phyloP scores from a whole-genome alignment of 1,284 basidiomycete genomes.

The Lentinula novae-zelandiae region DNA sequence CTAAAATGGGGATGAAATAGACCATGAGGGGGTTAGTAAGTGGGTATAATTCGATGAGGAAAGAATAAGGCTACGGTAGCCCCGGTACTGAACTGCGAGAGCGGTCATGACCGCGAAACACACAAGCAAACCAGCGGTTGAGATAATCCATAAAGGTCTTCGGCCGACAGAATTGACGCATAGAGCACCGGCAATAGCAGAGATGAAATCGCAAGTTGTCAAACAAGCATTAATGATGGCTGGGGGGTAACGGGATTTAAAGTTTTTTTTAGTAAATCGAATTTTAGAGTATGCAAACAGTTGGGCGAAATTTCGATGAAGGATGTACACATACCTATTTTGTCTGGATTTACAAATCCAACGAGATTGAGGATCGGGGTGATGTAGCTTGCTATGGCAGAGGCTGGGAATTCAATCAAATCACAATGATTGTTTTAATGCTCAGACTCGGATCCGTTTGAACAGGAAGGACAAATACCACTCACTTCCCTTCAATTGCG shows the following conservation, averaged over 20 bases:
- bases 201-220: constrained; percentile 11
- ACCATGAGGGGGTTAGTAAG: neutral
- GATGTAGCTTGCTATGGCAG: constrained; percentile 10
- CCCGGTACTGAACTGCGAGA: neutral
- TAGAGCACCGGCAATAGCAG: constrained; percentile 9
- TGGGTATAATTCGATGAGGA: too few relatives aligned
- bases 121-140: constrained; percentile 10
- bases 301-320: too few relatives aligned
- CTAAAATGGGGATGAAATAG: neutral
- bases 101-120: constrained; percentile 10
- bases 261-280: neutral
- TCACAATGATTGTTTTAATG: too few relatives aligned
- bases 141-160: constrained; percentile 13
- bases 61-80: too few relatives aligned
- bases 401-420: neutral
- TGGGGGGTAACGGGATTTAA: neutral
- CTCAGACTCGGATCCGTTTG: neutral
- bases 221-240: constrained; percentile 12
- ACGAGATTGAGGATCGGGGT: constrained; percentile 9
- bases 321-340: neutral
- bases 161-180: constrained; percentile 12
- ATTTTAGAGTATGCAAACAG: neutral
- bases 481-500: constrained; percentile 13
- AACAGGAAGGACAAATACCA: neutral
- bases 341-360: constrained; percentile 10